phyloP scores from a whole-genome alignment of 2,329 filamentous ascomycete species.

The Sphaerostilbella broomeana region DNA sequence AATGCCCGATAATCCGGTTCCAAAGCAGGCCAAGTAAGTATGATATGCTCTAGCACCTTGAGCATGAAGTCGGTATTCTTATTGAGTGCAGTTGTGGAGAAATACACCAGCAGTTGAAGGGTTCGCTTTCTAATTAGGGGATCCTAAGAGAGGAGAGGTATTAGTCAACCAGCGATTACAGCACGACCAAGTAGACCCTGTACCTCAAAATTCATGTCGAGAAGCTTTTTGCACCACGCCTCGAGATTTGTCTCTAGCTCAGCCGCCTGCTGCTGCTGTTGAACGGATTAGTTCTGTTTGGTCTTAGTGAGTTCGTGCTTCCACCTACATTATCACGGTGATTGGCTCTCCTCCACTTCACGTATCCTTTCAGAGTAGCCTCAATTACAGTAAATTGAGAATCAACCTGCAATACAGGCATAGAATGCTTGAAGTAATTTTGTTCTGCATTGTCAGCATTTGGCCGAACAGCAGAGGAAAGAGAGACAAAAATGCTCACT shows the following conservation, averaged over 20 bases:
- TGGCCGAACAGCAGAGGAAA: neutral
- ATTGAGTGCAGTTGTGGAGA: conserved; percentile 74
- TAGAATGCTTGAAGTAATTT: conserved; percentile 61
- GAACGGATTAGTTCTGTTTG: conserved; percentile 17
- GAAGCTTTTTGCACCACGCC: conserved; percentile 64
- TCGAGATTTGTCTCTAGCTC: conserved; percentile 59
- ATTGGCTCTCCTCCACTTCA: conserved; percentile 58
- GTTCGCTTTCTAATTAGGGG: conserved; percentile 77
- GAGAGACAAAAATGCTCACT: conserved; percentile 36
- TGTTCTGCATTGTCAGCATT: conserved; percentile 32
- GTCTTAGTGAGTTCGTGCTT: neutral
- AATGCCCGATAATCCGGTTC: conserved; percentile 66
- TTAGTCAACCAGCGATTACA: neutral
- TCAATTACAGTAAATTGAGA: conserved; percentile 87
- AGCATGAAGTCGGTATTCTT: conserved; percentile 76
- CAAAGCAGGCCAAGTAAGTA: conserved; percentile 72
- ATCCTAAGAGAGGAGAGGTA: conserved; percentile 43
- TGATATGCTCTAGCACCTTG: conserved; percentile 82
- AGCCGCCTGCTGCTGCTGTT: conserved; percentile 47
- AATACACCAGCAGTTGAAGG: conserved; percentile 74
- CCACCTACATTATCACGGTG: conserved; percentile 25
- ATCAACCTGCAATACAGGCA: conserved; percentile 72
- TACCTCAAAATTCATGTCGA: conserved; percentile 63
- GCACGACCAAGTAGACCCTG: conserved; percentile 4
- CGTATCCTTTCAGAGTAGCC: conserved; percentile 79